These are phyloP conservation scores for Botryosphaeria dothidea DNA, from an alignment of 2,329 filamentous ascomycete genomes.

Conservation along the genomic window DNA sequence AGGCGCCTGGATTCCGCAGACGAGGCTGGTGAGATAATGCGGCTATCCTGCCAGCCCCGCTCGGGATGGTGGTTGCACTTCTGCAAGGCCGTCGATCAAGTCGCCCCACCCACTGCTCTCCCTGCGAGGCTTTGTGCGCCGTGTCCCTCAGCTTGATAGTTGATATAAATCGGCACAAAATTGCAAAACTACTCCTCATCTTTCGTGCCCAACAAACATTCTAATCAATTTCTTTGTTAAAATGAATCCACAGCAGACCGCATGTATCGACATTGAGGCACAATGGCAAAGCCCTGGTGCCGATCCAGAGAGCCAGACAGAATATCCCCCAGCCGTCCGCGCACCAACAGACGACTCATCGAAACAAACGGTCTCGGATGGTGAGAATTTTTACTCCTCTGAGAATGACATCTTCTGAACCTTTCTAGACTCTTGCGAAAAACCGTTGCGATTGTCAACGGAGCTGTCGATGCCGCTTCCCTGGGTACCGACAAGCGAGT, in stretches of 20 bases:
- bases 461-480: not conserved
- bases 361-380: not conserved
- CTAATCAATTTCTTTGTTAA: not conserved
- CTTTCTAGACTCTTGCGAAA: not conserved
- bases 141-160: not conserved
- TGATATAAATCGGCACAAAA: not conserved
- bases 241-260: not conserved
- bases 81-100: not conserved
- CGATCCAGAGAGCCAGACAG: not conserved
- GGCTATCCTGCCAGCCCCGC: no score
- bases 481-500: not conserved
- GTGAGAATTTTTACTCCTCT: no score
- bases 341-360: not conserved
- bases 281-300: not conserved
- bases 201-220: not conserved
- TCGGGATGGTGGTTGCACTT: no score
- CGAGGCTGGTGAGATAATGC: no score
- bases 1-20: not conserved
- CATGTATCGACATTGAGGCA: not conserved
- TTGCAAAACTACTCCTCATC: not conserved
- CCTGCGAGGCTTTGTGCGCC: not conserved
- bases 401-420: no score
- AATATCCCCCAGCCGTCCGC: not conserved
- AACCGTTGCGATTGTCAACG: not conserved
- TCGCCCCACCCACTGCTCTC: not conserved